Conservation (phyloP, 2,329 filamentous ascomycete species). For the Diplodia scrobiculata region DNA sequence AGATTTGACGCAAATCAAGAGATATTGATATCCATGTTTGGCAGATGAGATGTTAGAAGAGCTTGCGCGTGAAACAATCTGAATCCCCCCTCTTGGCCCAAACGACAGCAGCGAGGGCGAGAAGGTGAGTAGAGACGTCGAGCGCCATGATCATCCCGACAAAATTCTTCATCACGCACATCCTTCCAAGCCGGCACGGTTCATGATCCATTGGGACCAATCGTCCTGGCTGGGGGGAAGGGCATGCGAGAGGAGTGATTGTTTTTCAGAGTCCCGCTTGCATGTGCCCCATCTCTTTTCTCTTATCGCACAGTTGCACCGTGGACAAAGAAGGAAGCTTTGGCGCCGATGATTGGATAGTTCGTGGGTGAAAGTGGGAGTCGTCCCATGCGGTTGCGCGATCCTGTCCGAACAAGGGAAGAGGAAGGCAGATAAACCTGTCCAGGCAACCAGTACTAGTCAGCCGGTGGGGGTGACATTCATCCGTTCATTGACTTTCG, state of each 20-base stretch:
- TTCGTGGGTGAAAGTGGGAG: background rate
- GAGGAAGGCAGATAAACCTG: background rate
- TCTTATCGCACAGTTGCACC: background rate
- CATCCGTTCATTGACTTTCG: background rate
- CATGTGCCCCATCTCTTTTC: background rate
- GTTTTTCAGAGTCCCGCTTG: background rate
- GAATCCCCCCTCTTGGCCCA: background rate
- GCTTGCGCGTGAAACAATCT: background rate
- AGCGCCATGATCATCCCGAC: background rate
- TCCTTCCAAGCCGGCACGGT: background rate
- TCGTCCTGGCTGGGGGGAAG: background rate
- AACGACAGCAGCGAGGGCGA: background rate
- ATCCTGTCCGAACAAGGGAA: background rate
- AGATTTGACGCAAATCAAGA: slow-evolving; percentile 10
- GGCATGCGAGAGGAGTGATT: background rate
- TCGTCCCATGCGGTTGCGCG: background rate
- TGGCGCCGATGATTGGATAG: background rate
- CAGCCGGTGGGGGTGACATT: background rate
- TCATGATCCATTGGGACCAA: background rate
- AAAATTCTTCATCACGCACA: background rate
- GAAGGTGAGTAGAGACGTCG: background rate
- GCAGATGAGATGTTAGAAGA: background rate
- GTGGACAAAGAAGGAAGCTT: background rate
- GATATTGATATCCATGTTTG: slow-evolving; percentile 5
- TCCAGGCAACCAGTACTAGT: background rate